Base-by-base conservation (phyloP, 2,329 filamentous ascomycete genomes). In the Monilinia vaccinii-corymbosi region DNA sequence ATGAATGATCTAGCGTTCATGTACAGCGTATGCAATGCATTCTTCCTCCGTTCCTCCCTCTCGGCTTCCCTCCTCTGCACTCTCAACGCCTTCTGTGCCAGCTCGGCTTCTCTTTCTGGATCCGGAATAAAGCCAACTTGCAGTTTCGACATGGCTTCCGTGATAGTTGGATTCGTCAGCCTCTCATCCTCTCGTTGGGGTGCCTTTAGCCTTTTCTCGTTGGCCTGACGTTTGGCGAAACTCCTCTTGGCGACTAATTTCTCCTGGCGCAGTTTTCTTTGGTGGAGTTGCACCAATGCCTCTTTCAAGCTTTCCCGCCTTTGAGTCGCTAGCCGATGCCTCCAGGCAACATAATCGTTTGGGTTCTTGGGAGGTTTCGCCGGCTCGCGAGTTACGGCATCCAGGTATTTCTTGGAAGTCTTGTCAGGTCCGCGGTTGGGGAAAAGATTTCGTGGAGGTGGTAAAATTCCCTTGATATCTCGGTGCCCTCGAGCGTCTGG, bases 1-100 rank as follows among this genome's bases (percentile, higher is more conserved):
- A 99, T 97, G 75, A 97, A 99, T 44, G 83, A 78, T 31, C 88
- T 83, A 6, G 94, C 91, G 67, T 91, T 88, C 76, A 94, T 88
- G 75, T 99, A 99, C 14, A 99, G 81, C 61, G 89, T 85, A 74
- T 96, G 90, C 34, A 99, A 76, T 18, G 86, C 81, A 65, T 93
- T 84, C 62, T 82, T 79, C 55, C 88, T 82, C 57, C 80, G 78
- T 61, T 85, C 79, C 47, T 79, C 77, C 71, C 85, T 84, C 57
- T 76, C 72, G 11, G 74, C 75, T 36, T 78, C 72, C 46, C 79
- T 72, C 16, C 76, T 74, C 16, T 73, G 73, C 16, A 78, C 76
- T 42, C 62, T 68, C 5, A 70, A 72, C 52, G 77, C 77, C 50
- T 70, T 73, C 32, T 76, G 73, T n/a, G 81, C 79, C 58, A 78